These are phyloP conservation scores for Catunica adiposa DNA, from an alignment of 2,329 filamentous ascomycete genomes.

Conservation along the genomic window DNA sequence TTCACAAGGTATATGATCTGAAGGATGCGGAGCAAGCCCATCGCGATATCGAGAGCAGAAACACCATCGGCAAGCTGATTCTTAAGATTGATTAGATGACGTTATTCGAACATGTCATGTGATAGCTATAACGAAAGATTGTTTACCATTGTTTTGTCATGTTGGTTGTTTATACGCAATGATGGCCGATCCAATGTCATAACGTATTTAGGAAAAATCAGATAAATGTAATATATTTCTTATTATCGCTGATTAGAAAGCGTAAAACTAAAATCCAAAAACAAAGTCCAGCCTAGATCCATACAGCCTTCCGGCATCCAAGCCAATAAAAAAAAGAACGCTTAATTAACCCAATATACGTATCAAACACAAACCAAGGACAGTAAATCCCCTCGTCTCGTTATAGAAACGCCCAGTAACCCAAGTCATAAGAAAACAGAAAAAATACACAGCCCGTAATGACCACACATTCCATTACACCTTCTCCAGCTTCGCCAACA, in stretches of 20 bases:
- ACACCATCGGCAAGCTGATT: conserved; percentile 70
- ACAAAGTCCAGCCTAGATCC: background rate
- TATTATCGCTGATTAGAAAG: background rate
- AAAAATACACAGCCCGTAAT: background rate
- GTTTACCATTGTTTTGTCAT: too few relatives aligned
- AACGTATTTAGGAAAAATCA: too few relatives aligned
- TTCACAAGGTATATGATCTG: conserved; percentile 65
- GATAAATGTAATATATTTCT: background rate
- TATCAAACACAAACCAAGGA: too few relatives aligned
- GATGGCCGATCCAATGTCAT: too few relatives aligned
- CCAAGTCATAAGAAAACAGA: background rate
- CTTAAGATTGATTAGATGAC: conserved; percentile 43
- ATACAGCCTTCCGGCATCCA: background rate
- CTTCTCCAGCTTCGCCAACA: conserved; percentile 50
- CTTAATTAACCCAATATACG: background rate
- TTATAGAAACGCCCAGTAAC: background rate
- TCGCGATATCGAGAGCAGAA: conserved; percentile 60
- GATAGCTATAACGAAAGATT: conserved; percentile 15
- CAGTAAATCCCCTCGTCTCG: background rate
- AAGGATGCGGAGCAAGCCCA: conserved; percentile 59
- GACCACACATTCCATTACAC: conserved; percentile 17
- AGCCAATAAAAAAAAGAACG: background rate
- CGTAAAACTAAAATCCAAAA: background rate
- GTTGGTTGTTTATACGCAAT: too few relatives aligned
- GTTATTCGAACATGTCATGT: background rate